These are phyloP conservation scores for Suhomyces coccinellae DNA, from an alignment of 1,139 yeast genomes.

Conservation along the genomic window DNA sequence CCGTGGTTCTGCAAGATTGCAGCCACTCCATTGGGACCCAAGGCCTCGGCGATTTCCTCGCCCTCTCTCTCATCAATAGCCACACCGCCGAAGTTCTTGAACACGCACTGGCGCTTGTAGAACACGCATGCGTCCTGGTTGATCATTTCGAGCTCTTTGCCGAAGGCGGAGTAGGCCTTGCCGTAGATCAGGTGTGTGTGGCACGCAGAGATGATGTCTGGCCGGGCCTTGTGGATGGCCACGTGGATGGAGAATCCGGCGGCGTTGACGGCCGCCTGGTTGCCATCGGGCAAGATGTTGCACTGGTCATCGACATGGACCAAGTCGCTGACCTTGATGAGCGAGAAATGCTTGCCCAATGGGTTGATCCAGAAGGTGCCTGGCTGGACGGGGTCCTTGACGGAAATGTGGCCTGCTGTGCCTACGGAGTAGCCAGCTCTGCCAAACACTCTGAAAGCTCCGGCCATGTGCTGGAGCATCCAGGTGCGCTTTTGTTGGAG, in stretches of 20 bases:
- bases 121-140: conserved; percentile 76
- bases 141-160: conserved; percentile 71
- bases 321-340: conserved; percentile 70
- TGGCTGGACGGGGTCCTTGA: conserved; percentile 74
- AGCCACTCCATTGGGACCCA: conserved; percentile 61
- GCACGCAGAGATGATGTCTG: conserved; percentile 80
- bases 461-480: conserved; percentile 77
- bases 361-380: conserved; percentile 81
- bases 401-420: conserved; percentile 76
- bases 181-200: conserved; percentile 78
- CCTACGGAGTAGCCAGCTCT: conserved; percentile 77
- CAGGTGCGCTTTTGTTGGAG: conserved; percentile 56
- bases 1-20: conserved; percentile 79
- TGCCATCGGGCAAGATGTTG: conserved; percentile 63
- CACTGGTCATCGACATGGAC: conserved; percentile 77
- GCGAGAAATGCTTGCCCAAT: conserved; percentile 67
- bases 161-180: conserved; percentile 73
- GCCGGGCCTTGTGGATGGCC: conserved; percentile 73
- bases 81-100: conserved; percentile 73
- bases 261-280: conserved; percentile 65
- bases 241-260: conserved; percentile 84
- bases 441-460: conserved; percentile 76
- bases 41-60: conserved; percentile 59
- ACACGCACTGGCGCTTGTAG: conserved; percentile 66
- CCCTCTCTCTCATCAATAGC: conserved; percentile 79